Evolutionary conservation across 2,329 filamentous ascomycete genomes (phyloP).

Genomic region (Ampelomyces quisqualis): DNA sequence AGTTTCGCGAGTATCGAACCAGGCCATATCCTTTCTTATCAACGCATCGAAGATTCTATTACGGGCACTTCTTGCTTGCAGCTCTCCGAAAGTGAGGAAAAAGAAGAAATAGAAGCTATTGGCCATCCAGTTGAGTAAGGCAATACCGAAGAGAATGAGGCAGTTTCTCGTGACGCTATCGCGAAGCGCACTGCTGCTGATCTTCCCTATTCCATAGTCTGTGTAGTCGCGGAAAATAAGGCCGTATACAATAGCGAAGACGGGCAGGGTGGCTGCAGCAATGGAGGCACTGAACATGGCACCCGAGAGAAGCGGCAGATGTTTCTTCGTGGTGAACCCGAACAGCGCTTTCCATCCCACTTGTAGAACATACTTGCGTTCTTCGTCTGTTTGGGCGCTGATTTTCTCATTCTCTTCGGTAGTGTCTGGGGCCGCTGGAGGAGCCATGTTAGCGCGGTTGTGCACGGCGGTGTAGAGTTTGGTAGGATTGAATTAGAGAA

Average conservation of each 20-base stretch:
- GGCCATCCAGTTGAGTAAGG: constrained; percentile 64
- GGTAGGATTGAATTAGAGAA: background rate
- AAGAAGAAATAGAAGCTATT: constrained; percentile 66
- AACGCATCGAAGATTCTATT: constrained; percentile 66
- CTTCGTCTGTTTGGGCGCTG: constrained; percentile 14
- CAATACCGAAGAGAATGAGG: constrained; percentile 63
- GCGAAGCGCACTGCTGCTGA: constrained; percentile 56
- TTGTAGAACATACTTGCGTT: constrained; percentile 21
- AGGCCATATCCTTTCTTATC: constrained; percentile 71
- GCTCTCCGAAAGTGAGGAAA: constrained; percentile 79
- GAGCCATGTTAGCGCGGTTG: constrained; percentile 15
- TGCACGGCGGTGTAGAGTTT: background rate
- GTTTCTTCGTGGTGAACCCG: constrained; percentile 65
- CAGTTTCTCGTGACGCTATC: constrained; percentile 60
- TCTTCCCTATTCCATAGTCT: constrained; percentile 59
- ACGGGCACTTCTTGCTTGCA: constrained; percentile 70
- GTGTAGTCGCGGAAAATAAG: constrained; percentile 72
- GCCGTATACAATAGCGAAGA: constrained; percentile 70
- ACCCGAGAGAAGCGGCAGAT: constrained; percentile 56
- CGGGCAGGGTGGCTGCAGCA: constrained; percentile 64
- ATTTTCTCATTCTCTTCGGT: constrained; percentile 17
- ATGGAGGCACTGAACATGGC: constrained; percentile 60
- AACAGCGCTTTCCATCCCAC: constrained; percentile 64
- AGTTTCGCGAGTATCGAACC: constrained; percentile 75
- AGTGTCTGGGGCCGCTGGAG: constrained; percentile 10